These are phyloP conservation scores for Diatrype stigma DNA, from an alignment of 2,329 filamentous ascomycete genomes.

Conservation along the genomic window DNA sequence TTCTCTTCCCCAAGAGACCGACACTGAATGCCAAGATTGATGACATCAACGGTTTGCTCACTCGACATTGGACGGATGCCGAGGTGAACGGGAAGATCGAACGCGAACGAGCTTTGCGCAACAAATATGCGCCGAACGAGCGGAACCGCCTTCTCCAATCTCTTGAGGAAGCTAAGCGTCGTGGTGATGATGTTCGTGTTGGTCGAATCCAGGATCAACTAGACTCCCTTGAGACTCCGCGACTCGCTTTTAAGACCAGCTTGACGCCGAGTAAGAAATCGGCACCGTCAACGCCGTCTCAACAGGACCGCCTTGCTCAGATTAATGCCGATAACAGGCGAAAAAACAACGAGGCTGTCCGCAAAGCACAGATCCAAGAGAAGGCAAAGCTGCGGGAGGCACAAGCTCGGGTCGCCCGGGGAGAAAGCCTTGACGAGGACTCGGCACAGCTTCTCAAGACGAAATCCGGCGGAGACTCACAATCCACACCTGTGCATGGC, in stretches of 20 bases:
- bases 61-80: constrained; percentile 75
- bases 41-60: constrained; percentile 75
- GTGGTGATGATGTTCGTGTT: constrained; percentile 56
- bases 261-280: constrained; percentile 52
- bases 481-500: constrained; percentile 43
- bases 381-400: constrained; percentile 57
- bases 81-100: constrained; percentile 78
- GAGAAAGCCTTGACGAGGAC: constrained; percentile 58
- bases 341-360: constrained; percentile 83
- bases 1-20: constrained; percentile 69
- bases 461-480: constrained; percentile 55
- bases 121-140: constrained; percentile 62
- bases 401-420: constrained; percentile 58
- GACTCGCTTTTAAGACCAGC: constrained; percentile 69
- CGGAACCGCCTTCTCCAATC: constrained; percentile 63
- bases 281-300: constrained; percentile 46
- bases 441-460: constrained; percentile 58
- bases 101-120: constrained; percentile 63
- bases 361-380: constrained; percentile 83
- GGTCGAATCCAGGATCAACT: constrained; percentile 56
- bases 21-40: constrained; percentile 67
- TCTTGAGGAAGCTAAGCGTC: constrained; percentile 61
- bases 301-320: constrained; percentile 78
- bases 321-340: constrained; percentile 82
- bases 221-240: constrained; percentile 61